Evolutionary conservation across 495 filamentous ascomycete species (phyloP).

Genomic region (Tuber borchii): DNA sequence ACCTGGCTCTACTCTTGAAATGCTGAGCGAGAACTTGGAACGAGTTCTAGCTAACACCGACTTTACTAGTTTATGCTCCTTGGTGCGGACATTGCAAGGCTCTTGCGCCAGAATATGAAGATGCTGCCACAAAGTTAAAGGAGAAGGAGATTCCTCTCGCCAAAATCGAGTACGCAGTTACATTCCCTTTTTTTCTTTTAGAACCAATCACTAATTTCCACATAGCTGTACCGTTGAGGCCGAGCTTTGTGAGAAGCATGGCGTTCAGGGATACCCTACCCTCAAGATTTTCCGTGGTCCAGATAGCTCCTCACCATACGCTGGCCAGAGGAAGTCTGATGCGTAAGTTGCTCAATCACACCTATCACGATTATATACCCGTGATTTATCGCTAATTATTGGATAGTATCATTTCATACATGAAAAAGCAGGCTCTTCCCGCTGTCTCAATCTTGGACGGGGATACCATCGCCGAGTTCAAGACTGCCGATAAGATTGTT

Average conservation of each 20-base stretch:
- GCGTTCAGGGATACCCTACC: slow-evolving; percentile 95
- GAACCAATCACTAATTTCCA: slow-evolving; percentile 5
- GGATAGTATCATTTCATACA: slow-evolving; percentile 85
- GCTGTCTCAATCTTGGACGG: slow-evolving; percentile 75
- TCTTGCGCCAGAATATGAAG: slow-evolving; percentile 76
- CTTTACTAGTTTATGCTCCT: slow-evolving; percentile 57
- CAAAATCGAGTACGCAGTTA: slow-evolving; percentile 65
- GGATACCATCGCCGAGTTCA: slow-evolving; percentile 86
- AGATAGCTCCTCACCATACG: slow-evolving; percentile 77
- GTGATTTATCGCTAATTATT: background rate
- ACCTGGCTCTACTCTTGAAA: background rate
- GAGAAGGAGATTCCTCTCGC: slow-evolving; percentile 86
- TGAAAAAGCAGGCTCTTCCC: slow-evolving; percentile 96
- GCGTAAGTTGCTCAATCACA: slow-evolving; percentile 55
- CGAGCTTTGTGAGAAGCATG: slow-evolving; percentile 80
- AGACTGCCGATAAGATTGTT: slow-evolving; percentile 95
- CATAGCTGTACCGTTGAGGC: slow-evolving; percentile 76
- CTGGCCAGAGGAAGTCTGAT: slow-evolving; percentile 80
- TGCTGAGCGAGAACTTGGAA: background rate
- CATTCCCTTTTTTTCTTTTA: background rate
- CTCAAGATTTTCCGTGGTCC: slow-evolving; percentile 96
- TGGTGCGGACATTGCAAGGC: slow-evolving; percentile 83
- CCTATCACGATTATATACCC: background rate
- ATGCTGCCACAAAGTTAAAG: slow-evolving; percentile 88
- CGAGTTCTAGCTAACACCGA: slow-evolving; percentile 27